Conservation (phyloP, 169 alveolate genomes). For the Plasmodium gonderi region DNA sequence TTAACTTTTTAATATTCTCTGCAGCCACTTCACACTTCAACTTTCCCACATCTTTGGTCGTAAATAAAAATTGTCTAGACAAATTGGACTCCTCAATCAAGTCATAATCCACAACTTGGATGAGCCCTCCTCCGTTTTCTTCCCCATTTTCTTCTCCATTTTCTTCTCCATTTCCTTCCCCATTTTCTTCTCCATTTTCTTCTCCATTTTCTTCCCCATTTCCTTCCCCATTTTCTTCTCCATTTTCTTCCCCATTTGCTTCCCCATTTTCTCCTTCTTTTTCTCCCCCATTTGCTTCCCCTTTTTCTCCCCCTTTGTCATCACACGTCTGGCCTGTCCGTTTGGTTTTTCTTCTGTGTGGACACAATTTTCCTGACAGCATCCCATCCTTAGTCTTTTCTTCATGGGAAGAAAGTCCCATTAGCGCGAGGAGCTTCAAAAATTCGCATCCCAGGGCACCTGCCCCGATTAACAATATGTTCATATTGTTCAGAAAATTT, state of each 20-base stretch:
- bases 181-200: background rate
- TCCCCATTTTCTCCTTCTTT: background rate
- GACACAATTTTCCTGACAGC: too few species aligned
- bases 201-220: slow-evolving; percentile 72
- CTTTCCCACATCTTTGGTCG: slow-evolving; percentile 36
- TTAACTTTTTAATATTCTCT: slow-evolving; percentile 49
- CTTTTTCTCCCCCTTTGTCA: too few species aligned
- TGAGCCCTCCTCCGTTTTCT: slow-evolving; percentile 81
- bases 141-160: background rate
- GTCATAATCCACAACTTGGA: slow-evolving; percentile 98
- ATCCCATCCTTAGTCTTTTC: too few species aligned
- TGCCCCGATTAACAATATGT: slow-evolving; percentile 92
- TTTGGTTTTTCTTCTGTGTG: too few species aligned
- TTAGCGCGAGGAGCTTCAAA: slow-evolving; percentile 96
- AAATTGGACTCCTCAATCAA: slow-evolving; percentile 96
- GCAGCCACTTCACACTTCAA: slow-evolving; percentile 64
- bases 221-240: slow-evolving; percentile 17
- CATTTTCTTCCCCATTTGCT: background rate
- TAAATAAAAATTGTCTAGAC: slow-evolving; percentile 97
- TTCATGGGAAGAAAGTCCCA: slow-evolving; percentile 93
- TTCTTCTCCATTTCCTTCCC: background rate
- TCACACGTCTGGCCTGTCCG: too few species aligned
- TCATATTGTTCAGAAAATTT: slow-evolving; percentile 36
- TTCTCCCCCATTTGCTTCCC: background rate
- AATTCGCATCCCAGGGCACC: slow-evolving; percentile 99